These are phyloP conservation scores for Nitzschia sp. DNA, from an alignment of 108 stramenopile genomes.

Conservation along the genomic window DNA sequence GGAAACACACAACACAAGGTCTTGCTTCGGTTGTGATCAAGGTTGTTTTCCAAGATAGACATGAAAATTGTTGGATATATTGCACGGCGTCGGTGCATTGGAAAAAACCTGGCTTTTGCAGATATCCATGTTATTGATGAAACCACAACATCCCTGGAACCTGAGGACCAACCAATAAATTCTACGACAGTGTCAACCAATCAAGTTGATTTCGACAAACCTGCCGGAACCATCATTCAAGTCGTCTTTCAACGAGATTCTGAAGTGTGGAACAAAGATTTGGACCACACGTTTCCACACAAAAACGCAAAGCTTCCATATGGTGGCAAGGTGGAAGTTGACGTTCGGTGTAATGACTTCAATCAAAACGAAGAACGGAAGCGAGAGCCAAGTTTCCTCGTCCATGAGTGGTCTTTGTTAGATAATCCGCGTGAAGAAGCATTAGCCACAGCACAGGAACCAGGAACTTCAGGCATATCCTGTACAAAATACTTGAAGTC, in stretches of 20 bases:
- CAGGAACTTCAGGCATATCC: conserved; percentile 49
- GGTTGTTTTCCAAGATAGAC: neutral
- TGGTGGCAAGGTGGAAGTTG: conserved; percentile 44
- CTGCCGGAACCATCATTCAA: conserved; percentile 17
- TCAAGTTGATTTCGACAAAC: neutral
- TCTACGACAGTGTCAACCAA: neutral
- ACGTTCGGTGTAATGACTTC: conserved; percentile 20
- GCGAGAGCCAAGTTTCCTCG: conserved; percentile 11
- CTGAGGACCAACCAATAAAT: neutral
- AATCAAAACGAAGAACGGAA: neutral
- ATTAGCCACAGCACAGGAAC: conserved; percentile 31
- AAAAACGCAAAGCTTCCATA: conserved; percentile 56
- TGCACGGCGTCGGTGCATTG: conserved; percentile 53
- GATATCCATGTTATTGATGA: conserved; percentile 34
- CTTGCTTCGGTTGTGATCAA: neutral
- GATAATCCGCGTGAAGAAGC: conserved; percentile 56
- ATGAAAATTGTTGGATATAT: conserved; percentile 42
- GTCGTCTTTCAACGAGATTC: conserved; percentile 46
- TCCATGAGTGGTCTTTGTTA: conserved; percentile 54
- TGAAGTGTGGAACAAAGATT: conserved; percentile 29
- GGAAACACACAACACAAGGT: neutral
- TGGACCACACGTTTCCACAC: conserved; percentile 51
- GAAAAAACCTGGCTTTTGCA: conserved; percentile 58
- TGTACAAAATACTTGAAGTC: conserved; percentile 58
- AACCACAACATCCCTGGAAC: no score